phyloP scores from a whole-genome alignment of 495 filamentous ascomycete species.

The Tuber indicum region DNA sequence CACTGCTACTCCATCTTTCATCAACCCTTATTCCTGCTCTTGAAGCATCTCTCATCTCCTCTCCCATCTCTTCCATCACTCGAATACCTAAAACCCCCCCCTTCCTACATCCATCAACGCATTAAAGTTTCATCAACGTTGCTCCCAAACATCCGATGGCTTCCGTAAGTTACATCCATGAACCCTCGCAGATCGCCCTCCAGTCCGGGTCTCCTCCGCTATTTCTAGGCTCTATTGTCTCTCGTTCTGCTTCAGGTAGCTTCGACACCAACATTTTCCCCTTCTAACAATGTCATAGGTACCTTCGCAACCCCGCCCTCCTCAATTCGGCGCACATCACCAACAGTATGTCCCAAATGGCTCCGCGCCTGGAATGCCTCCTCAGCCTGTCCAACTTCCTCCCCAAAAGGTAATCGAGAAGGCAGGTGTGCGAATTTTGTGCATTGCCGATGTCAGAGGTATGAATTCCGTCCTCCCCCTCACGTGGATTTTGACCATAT shows the following conservation, averaged over 20 bases:
- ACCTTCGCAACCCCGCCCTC: conserved; percentile 30
- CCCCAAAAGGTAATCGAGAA: conserved; percentile 75
- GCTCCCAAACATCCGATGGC: conserved; percentile 46
- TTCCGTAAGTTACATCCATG: conserved; percentile 49
- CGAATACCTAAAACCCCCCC: neutral
- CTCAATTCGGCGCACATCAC: conserved; percentile 44
- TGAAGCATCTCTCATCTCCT: conserved; percentile 36
- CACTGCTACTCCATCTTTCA: conserved; percentile 19
- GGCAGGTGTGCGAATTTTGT: conserved; percentile 77
- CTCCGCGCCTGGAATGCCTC: conserved; percentile 51
- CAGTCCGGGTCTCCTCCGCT: conserved; percentile 11
- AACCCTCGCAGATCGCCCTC: conserved; percentile 16
- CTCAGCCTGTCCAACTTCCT: conserved; percentile 48
- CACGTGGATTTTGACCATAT: neutral
- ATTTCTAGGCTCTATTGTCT: conserved; percentile 24
- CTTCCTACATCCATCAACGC: conserved; percentile 15
- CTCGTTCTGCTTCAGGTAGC: neutral
- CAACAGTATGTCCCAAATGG: conserved; percentile 50
- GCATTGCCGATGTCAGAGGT: conserved; percentile 98
- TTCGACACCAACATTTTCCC: conserved; percentile 1
- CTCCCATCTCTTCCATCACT: conserved; percentile 23
- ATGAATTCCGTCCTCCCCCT: conserved; percentile 38
- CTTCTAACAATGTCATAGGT: conserved; percentile 32
- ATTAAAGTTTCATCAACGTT: conserved; percentile 16
- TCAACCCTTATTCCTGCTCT: conserved; percentile 34